These are phyloP conservation scores for Lodderomyces pseudojiufengensis DNA, from an alignment of 1,139 yeast genomes.

Conservation along the genomic window DNA sequence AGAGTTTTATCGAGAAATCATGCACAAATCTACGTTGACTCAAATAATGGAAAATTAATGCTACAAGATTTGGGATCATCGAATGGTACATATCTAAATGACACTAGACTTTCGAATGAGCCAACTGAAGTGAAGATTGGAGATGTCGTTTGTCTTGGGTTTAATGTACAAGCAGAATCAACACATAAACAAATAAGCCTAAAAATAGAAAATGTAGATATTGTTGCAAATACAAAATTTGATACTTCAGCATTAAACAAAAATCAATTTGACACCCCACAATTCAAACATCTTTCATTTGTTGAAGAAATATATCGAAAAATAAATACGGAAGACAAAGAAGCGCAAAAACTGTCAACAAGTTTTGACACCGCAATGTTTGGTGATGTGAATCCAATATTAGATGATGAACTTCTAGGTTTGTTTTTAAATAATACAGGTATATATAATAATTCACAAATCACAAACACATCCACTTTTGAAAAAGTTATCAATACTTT, in stretches of 20 bases:
- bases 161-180: slow-evolving; percentile 79
- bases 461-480: slow-evolving; percentile 52
- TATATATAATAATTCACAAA: slow-evolving; percentile 58
- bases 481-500: slow-evolving; percentile 35
- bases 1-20: slow-evolving; percentile 90
- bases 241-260: slow-evolving; percentile 2
- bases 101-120: slow-evolving; percentile 61
- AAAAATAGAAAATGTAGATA: slow-evolving; percentile 65
- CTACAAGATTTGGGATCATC: slow-evolving; percentile 85
- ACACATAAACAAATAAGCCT: slow-evolving; percentile 87
- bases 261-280: slow-evolving; percentile 19
- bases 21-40: slow-evolving; percentile 81
- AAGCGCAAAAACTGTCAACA: slow-evolving; percentile 16
- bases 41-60: slow-evolving; percentile 63
- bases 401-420: slow-evolving; percentile 61
- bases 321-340: slow-evolving; percentile 8
- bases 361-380: slow-evolving; percentile 69
- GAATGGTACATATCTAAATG: slow-evolving; percentile 91
- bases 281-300: slow-evolving; percentile 42
- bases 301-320: slow-evolving; percentile 36
- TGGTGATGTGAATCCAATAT: slow-evolving; percentile 64
- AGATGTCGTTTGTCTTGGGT: slow-evolving; percentile 84
- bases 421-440: slow-evolving; percentile 58
- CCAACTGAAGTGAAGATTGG: slow-evolving; percentile 66
- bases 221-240: slow-evolving; percentile 39